A percentile compares a stretch with the other conserved stretches of the same genome.
Evolutionary conservation across 441 rosid genomes (phyloP).

Genomic region (Bruguiera hainesii): DNA sequence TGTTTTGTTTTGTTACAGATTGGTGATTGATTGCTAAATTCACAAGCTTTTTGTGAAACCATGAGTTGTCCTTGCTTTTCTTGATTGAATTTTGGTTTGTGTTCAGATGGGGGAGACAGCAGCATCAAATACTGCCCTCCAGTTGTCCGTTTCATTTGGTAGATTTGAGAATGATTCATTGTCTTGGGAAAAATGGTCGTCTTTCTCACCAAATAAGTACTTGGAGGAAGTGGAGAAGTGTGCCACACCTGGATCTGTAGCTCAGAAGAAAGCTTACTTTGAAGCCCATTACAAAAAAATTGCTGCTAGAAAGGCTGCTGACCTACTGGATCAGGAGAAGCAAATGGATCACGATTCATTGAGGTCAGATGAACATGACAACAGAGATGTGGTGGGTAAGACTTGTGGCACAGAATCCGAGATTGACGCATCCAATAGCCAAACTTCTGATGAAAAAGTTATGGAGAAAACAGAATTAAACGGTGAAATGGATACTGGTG

Average conservation of each 20-base stretch:
- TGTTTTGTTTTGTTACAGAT: slow-evolving; percentile 13
- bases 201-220: slow-evolving; percentile 94
- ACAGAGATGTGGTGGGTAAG: slow-evolving; percentile 31
- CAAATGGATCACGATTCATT: slow-evolving; percentile 37
- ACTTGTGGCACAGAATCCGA: slow-evolving; percentile 20
- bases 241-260: slow-evolving; percentile 97
- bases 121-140: slow-evolving; percentile 49
- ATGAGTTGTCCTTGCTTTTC: slow-evolving; percentile 30
- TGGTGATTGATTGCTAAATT: slow-evolving; percentile 23
- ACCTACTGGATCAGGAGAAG: slow-evolving; percentile 66
- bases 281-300: slow-evolving; percentile 96
- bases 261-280: slow-evolving; percentile 88
- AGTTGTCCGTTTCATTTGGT: slow-evolving; percentile 90
- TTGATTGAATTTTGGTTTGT: slow-evolving; percentile 34
- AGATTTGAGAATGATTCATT: slow-evolving; percentile 92
- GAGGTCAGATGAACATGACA: slow-evolving; percentile 25
- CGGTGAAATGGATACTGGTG: slow-evolving; percentile 27
- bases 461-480: slow-evolving; percentile 36
- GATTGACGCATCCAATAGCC: slow-evolving; percentile 20
- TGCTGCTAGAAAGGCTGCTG: slow-evolving; percentile 85
- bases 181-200: slow-evolving; percentile 96
- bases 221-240: slow-evolving; percentile 95
- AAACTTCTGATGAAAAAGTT: slow-evolving; percentile 36
- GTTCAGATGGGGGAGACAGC: slow-evolving; percentile 48
- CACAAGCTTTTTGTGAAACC: slow-evolving; percentile 11